Evolutionary conservation across 768 basidiomycete genomes (phyloP).

Genomic region (Suillus lakei): DNA sequence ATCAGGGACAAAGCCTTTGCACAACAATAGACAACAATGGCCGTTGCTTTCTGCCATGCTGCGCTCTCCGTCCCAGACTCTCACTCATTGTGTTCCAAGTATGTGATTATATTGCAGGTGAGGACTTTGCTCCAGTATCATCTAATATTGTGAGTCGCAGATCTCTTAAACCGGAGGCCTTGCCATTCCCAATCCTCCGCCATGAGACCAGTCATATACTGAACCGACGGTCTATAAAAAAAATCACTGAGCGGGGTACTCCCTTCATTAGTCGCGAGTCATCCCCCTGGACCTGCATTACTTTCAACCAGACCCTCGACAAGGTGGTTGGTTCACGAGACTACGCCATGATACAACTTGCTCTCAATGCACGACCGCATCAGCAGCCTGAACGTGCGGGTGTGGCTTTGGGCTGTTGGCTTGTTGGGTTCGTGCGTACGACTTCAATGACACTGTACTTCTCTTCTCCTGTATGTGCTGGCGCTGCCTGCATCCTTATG

Average conservation of each 20-base stretch:
- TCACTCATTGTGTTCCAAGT: conserved; percentile 1
- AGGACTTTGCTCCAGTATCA: neutral
- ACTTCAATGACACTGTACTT: too few relatives aligned
- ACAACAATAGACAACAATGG: conserved; percentile 26
- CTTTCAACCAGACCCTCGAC: neutral
- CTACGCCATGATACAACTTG: neutral
- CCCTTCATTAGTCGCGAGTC: neutral
- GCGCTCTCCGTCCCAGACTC: neutral
- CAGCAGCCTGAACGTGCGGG: too few relatives aligned
- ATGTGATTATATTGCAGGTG: neutral
- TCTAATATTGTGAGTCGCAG: neutral
- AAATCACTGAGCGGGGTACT: neutral
- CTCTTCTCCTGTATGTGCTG: too few relatives aligned
- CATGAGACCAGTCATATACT: too few relatives aligned
- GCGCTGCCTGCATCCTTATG: too few relatives aligned
- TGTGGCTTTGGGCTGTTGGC: too few relatives aligned
- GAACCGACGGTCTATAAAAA: neutral
- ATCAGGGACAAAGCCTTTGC: conserved; percentile 23
- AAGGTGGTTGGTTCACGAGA: neutral
- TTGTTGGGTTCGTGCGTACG: too few relatives aligned
- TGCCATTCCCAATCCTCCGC: too few relatives aligned
- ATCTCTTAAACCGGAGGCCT: neutral
- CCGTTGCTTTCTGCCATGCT: neutral
- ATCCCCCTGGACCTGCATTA: neutral
- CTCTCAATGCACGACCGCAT: neutral